A percentile compares a stretch with the other conserved stretches of the same genome.
Evolutionary conservation across 1,284 basidiomycete species (phyloP).

Genomic region (Rhodofomes roseus): DNA sequence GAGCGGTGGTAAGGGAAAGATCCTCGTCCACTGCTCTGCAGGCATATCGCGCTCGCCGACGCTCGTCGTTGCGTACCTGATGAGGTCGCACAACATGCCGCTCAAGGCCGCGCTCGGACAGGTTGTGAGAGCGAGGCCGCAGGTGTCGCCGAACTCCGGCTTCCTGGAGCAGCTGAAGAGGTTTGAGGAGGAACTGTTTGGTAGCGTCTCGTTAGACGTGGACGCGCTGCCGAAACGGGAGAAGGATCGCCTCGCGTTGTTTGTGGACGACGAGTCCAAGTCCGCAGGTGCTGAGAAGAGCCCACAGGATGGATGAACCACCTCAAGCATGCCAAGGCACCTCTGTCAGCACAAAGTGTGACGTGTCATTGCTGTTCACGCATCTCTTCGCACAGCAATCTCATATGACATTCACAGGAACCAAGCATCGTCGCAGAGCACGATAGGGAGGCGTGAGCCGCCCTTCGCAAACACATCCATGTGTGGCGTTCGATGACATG

Average conservation of each 20-base stretch:
- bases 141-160: conserved; percentile 35
- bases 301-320: too few relatives aligned
- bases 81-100: conserved; percentile 33
- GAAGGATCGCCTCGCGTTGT: conserved; percentile 29
- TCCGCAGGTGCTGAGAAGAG: too few relatives aligned
- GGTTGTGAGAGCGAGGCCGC: conserved; percentile 28
- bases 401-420: too few relatives aligned
- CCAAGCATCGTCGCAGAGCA: too few relatives aligned
- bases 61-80: conserved; percentile 49
- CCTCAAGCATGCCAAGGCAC: too few relatives aligned
- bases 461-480: too few relatives aligned
- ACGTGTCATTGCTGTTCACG: too few relatives aligned
- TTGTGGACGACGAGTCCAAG: conserved; percentile 12
- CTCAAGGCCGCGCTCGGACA: conserved; percentile 31
- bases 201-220: conserved; percentile 25
- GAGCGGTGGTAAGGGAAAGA: conserved; percentile 32
- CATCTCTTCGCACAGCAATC: too few relatives aligned
- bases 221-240: conserved; percentile 30
- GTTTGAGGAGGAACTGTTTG: conserved; percentile 30
- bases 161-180: conserved; percentile 37
- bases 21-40: conserved; percentile 52
- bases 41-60: conserved; percentile 48
- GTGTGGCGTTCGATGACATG: too few relatives aligned
- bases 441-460: too few relatives aligned
- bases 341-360: too few relatives aligned